phyloP scores from a whole-genome alignment of 306 rosid genomes.

The Cicer bijugum region DNA sequence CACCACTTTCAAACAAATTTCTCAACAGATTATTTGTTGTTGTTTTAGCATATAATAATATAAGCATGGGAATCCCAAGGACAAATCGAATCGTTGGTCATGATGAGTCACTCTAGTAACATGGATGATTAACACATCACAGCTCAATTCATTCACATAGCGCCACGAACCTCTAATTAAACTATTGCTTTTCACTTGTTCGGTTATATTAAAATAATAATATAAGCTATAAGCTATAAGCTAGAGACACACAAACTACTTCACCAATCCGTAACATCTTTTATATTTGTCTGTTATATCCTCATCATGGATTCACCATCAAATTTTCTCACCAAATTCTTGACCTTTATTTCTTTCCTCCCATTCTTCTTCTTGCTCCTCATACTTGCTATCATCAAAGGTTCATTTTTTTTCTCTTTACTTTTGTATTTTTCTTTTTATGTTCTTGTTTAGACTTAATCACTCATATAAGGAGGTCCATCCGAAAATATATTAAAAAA shows the following conservation, averaged over 20 bases:
- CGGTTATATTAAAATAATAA: conserved; percentile 1
- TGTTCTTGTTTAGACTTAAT: not conserved
- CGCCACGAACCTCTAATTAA: conserved; percentile 6
- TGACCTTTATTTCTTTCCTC: conserved; percentile 70
- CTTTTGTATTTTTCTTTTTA: not conserved
- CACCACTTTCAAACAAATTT: too few relatives aligned
- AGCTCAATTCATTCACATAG: not conserved
- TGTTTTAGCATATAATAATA: too few relatives aligned
- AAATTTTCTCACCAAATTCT: conserved; percentile 49
- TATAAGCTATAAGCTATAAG: conserved; percentile 22
- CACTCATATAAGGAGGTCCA: not conserved
- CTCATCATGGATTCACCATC: conserved; percentile 53
- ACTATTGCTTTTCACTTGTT: not conserved
- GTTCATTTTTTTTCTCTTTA: conserved; percentile 42
- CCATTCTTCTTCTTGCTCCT: conserved; percentile 72
- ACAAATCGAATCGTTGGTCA: not conserved
- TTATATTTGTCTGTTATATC: not conserved
- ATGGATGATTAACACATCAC: conserved; percentile 21
- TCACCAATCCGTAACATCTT: not conserved
- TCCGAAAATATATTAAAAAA: too few relatives aligned
- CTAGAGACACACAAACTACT: too few relatives aligned
- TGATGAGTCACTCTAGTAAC: conserved; percentile 14
- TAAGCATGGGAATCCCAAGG: conserved; percentile 6
- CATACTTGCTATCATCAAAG: conserved; percentile 71
- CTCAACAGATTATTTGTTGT: too few relatives aligned